These are phyloP conservation scores for Cicer bijugum DNA, from an alignment of 306 rosid genomes.

Conservation along the genomic window DNA sequence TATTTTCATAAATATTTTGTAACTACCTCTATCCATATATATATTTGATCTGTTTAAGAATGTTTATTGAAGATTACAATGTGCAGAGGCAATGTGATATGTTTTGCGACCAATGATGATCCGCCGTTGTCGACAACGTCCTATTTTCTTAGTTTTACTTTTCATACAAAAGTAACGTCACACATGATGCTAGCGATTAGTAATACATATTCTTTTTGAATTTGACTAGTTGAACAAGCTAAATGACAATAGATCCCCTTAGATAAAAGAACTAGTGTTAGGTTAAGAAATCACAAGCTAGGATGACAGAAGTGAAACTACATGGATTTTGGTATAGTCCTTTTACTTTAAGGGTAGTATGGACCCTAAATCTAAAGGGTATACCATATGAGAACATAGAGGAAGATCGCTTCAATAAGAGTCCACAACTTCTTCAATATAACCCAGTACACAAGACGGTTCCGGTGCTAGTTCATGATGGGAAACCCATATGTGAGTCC, in stretches of 20 bases:
- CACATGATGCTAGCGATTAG: not conserved
- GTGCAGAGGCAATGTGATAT: too few relatives aligned
- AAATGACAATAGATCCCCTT: not conserved
- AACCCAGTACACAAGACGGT: slow-evolving; percentile 55
- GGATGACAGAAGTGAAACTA: slow-evolving; percentile 47
- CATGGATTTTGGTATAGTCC: slow-evolving; percentile 58
- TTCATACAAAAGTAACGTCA: too few relatives aligned
- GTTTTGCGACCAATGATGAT: too few relatives aligned
- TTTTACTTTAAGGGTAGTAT: slow-evolving; percentile 47
- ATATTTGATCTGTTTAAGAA: too few relatives aligned
- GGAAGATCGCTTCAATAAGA: slow-evolving; percentile 57
- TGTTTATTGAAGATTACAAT: too few relatives aligned
- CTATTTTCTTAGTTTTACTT: too few relatives aligned
- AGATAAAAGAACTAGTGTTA: not conserved
- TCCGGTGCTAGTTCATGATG: slow-evolving; percentile 57
- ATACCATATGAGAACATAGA: slow-evolving; percentile 53
- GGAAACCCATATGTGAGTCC: slow-evolving; percentile 56
- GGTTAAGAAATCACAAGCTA: not conserved
- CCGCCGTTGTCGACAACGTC: too few relatives aligned
- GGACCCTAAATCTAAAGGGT: slow-evolving; percentile 57
- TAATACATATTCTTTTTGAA: not conserved
- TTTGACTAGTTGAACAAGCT: not conserved
- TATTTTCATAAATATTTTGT: too few relatives aligned
- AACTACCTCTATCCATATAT: too few relatives aligned
- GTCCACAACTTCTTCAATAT: slow-evolving; percentile 46